Percentiles rank a stretch among this genome's conserved stretches.
Conservation (phyloP, 805 yeast genomes). For the Pichia californica region DNA sequence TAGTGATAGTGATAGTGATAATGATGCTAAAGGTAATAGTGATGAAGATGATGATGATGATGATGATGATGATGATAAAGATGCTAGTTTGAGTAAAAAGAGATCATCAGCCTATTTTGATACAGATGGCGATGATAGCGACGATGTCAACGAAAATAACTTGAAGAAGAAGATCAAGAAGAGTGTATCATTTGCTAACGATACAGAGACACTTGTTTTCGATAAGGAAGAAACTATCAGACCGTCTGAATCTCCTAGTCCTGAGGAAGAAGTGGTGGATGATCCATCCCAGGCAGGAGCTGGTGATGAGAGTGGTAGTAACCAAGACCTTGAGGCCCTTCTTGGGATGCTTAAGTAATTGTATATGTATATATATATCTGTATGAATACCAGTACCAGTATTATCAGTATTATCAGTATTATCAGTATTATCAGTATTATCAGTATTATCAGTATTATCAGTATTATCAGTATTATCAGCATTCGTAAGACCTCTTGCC, state of each 20-base stretch:
- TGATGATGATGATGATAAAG: neutral
- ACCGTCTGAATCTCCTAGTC: neutral
- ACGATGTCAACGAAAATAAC: neutral
- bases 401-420: no score
- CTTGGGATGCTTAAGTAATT: constrained; percentile 1
- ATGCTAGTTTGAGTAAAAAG: no score
- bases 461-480: no score
- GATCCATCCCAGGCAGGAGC: neutral
- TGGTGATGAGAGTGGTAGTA: neutral
- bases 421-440: no score
- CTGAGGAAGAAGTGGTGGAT: neutral
- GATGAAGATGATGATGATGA: constrained; percentile 5
- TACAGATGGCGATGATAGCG: constrained; percentile 6
- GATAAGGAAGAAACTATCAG: constrained; percentile 1
- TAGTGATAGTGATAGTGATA: neutral
- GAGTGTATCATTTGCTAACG: constrained; percentile 3
- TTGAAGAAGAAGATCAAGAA: neutral
- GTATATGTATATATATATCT: no score
- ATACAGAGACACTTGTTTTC: constrained; percentile 3
- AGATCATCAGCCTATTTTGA: neutral
- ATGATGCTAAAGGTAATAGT: neutral
- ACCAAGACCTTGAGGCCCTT: constrained; percentile 3
- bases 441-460: no score
- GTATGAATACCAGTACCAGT: no score
- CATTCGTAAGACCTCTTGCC: neutral